Conservation (phyloP, 345 rosid genomes). For the Dipteronia sinensis region DNA sequence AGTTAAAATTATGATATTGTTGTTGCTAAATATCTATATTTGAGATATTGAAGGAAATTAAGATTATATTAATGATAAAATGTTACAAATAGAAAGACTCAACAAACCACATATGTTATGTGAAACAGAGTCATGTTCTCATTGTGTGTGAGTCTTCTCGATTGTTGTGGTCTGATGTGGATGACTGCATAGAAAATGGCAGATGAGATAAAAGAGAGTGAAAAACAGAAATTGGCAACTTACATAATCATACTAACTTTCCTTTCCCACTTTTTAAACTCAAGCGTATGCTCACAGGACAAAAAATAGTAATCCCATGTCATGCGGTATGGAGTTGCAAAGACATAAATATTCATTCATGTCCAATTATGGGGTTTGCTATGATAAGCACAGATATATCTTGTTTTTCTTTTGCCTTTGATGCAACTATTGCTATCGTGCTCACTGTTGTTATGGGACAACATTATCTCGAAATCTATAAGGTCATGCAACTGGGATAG, state of each 20-base stretch:
- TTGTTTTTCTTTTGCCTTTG: neutral
- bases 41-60: neutral
- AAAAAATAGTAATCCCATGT: conserved; percentile 92
- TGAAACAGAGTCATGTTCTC: too few species aligned
- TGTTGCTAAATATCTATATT: neutral
- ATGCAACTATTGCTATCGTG: conserved; percentile 63
- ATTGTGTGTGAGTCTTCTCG: too few species aligned
- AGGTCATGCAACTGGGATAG: conserved; percentile 93
- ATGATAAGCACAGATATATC: conserved; percentile 21
- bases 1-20: too few species aligned
- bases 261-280: conserved; percentile 80
- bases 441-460: conserved; percentile 86
- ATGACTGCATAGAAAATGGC: too few species aligned
- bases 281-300: conserved; percentile 83
- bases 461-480: conserved; percentile 75
- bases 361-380: conserved; percentile 92
- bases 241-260: conserved; percentile 87
- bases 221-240: conserved; percentile 25
- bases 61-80: too few species aligned
- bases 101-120: too few species aligned
- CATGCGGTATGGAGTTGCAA: conserved; percentile 89
- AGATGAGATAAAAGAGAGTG: neutral
- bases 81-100: too few species aligned
- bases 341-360: conserved; percentile 91
- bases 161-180: too few species aligned